Base-by-base conservation (phyloP, 2,329 filamentous ascomycete species). In the Falciphora oryzae region DNA sequence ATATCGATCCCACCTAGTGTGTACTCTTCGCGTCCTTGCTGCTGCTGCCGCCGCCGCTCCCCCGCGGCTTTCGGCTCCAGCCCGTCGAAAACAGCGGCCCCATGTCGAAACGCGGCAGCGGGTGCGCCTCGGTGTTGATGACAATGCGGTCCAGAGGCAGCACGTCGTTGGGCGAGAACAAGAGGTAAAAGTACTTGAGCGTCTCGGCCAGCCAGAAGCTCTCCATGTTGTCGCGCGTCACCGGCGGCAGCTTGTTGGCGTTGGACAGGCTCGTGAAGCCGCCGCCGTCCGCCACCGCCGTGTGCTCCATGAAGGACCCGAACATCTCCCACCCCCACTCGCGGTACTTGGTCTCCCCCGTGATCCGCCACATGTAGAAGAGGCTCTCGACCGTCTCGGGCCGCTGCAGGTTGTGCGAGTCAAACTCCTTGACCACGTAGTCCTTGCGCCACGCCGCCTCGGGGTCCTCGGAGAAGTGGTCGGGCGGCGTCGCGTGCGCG, bases 321-420 rank as follows among this genome's bases (percentile, higher is more conserved):
- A 99, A 99, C 89, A 99, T 98, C 70, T 97, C 89, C 95, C 95
- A 99, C 18, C 95, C 95, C 94, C 94, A 98, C 71, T 97, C 88
- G 31, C 95, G 86, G 77, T 99, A 99, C 69, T 87, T 89, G 56
- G 85, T 81, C 67, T 99, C 93, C 31, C 91, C 92, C 0, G 95
- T 99, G 75, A 99, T 96, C 67, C 95, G 89, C 90, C 94, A 99
- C 93, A 99, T 96, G 79, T 98, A 97, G 73, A 99, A 93, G 67
- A 99, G 80, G 66, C 89, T 93, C 79, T 99, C 95, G n/a, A 97
- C 89, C 0, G 95, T 97, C 80, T 99, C 95, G 0, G 95, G 95
- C 38, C 95, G 86, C 77, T 98, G 95, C 44, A 99, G 82, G 73
- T 99, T 99, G 78, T 98, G 95, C 63, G 84, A 80, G 75, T 99